Evolutionary conservation across 2,329 filamentous ascomycete species (phyloP).

Genomic region (Penicillium frequentans): DNA sequence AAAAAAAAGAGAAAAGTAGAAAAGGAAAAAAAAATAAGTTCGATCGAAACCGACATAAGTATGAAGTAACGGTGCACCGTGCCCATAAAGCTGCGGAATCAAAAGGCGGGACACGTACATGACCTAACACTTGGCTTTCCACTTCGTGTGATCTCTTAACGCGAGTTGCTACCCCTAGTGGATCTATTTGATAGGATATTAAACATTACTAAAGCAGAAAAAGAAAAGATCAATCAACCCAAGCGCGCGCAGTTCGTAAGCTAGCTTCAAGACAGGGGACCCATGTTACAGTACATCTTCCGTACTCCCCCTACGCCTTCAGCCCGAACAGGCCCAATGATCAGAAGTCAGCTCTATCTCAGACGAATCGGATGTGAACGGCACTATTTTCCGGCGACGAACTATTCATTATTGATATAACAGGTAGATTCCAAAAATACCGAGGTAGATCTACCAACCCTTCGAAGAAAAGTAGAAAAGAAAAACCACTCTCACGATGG

Average conservation of each 20-base stretch:
- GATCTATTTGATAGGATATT: background rate
- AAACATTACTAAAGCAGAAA: background rate
- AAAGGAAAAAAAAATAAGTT: background rate
- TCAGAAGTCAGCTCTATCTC: background rate
- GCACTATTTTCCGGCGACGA: background rate
- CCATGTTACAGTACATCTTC: background rate
- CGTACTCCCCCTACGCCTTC: background rate
- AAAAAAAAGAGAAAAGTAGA: background rate
- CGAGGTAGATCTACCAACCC: background rate
- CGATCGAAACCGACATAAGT: background rate
- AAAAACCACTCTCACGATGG: background rate
- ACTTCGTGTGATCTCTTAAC: background rate
- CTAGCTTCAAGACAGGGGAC: background rate
- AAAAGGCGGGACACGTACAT: background rate
- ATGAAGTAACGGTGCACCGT: conserved; percentile 2
- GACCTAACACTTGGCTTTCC: background rate
- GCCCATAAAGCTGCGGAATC: conserved; percentile 9
- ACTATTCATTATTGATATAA: too few species aligned
- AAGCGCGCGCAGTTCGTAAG: background rate
- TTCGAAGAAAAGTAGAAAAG: background rate
- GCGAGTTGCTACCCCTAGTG: background rate
- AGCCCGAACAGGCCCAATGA: background rate
- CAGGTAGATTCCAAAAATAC: background rate
- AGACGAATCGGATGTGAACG: background rate
- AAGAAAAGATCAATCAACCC: background rate